phyloP scores from a whole-genome alignment of 108 stramenopile genomes.

The Discostella stelligeroides region DNA sequence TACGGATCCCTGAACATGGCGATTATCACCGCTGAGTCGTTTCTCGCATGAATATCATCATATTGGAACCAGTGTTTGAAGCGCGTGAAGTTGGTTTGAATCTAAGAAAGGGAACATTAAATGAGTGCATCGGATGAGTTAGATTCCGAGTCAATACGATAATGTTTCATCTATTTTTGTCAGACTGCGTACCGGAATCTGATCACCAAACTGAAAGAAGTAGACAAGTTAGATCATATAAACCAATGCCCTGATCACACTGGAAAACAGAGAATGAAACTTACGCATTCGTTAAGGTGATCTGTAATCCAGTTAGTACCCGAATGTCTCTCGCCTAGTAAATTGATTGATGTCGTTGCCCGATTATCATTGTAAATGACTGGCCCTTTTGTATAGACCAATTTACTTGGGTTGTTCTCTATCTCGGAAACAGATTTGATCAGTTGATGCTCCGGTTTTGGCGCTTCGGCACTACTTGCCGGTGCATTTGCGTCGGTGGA shows the following conservation, averaged over 20 bases:
- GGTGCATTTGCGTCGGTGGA: constrained; percentile 1
- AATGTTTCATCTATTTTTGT: not conserved
- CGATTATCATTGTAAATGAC: constrained; percentile 10
- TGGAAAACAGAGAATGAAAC: too few relatives aligned
- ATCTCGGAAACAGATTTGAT: too few relatives aligned
- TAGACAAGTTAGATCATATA: too few relatives aligned
- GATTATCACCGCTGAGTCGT: constrained; percentile 28
- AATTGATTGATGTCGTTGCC: constrained; percentile 18
- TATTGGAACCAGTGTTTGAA: constrained; percentile 55
- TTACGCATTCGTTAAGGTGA: constrained; percentile 37
- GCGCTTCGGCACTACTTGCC: not conserved
- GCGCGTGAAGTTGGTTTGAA: constrained; percentile 16
- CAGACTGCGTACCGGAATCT: constrained; percentile 13
- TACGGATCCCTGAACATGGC: constrained; percentile 47
- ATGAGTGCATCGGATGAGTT: not conserved
- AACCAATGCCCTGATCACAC: too few relatives aligned
- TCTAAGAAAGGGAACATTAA: not conserved
- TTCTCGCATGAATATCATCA: constrained; percentile 7
- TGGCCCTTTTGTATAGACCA: constrained; percentile 8
- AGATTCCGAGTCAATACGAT: not conserved
- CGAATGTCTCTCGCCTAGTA: constrained; percentile 49
- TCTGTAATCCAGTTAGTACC: constrained; percentile 49
- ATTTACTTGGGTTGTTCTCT: not conserved
- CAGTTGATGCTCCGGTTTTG: not conserved
- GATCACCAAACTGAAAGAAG: constrained; percentile 25